Base-by-base conservation (phyloP, 768 basidiomycete species). In the Rubroboletus satanas region DNA sequence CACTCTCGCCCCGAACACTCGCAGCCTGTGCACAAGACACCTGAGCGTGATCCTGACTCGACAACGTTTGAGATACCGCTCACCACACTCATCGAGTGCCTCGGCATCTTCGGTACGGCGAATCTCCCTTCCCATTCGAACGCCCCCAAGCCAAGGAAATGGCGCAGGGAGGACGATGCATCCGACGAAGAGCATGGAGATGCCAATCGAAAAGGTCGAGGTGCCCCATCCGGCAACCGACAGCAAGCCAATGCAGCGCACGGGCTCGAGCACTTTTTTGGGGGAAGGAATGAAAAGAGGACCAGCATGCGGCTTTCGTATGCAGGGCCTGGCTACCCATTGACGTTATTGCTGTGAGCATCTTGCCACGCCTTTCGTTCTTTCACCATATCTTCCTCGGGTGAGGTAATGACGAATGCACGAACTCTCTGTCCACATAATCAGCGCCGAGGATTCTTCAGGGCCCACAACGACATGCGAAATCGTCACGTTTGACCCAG, bases 81-180 rank as follows among this genome's bases (percentile, higher is more conserved):
- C 37, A 81, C 83, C 66, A 87, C 85, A 4, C 73, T 98, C 48
- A 81, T 97, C 56, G 93, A 97, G 59, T 94, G 91, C 63, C 77
- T 99, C 32, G 95, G 96, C 63, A 87, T 98, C 52, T 98, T 95
- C 63, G 95, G 96, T 29, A 90, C 93, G 11, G 90, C 88, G 32
- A 64, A 68, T 35, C 64, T 73, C 14, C 66, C 73, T 14, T 66
- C 63, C 50, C 58, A 61, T 60, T 55, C 66, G n/a, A 62, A 50
- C 45, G 63, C 59, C 9, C 61, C 62, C 21, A 78, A 77, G 58
- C 75, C 72, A 59, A 82, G 75, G 64, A 76, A 73, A 52, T 83
- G 80, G 79, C 75, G 73, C 51, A 73, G 71, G 49, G 68, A 73
- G 44, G 79, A 73, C 0, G 81, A 80, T 12, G 79, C 71, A 9